Conservation (phyloP, 2,329 filamentous ascomycete genomes). For the Trichoderma atrobrunneum region DNA sequence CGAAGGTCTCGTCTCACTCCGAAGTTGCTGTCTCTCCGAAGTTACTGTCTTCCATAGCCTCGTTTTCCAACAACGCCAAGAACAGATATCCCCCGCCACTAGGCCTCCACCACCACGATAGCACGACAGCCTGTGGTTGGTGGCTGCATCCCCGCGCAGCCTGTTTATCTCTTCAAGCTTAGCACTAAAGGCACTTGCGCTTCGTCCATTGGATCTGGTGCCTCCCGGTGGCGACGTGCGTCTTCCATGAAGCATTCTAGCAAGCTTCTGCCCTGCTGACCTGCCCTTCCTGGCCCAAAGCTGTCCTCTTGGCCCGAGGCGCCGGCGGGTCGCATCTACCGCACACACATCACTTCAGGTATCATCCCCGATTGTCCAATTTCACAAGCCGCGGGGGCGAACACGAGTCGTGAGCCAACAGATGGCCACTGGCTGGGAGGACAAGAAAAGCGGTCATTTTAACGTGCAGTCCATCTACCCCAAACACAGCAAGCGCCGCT, state of each 20-base stretch:
- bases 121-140: slow-evolving; percentile 15
- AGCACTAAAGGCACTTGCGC: not conserved
- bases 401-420: slow-evolving; percentile 12
- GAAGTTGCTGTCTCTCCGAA: not conserved
- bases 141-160: slow-evolving; percentile 14
- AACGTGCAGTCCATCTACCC: not conserved
- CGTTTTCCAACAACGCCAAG: not conserved
- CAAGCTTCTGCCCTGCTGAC: slow-evolving; percentile 20
- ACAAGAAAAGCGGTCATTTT: not conserved
- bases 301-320: slow-evolving; percentile 17
- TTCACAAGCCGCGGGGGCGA: slow-evolving; percentile 2
- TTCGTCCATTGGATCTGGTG: slow-evolving; percentile 7
- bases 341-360: slow-evolving; percentile 10
- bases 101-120: slow-evolving; percentile 2
- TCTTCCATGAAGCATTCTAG: slow-evolving; percentile 20
- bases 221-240: slow-evolving; percentile 15
- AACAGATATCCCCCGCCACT: not conserved
- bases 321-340: slow-evolving; percentile 3
- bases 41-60: not conserved
- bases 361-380: slow-evolving; percentile 16
- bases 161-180: not conserved
- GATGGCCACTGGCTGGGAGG: not conserved
- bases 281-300: slow-evolving; percentile 11
- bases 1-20: not conserved
- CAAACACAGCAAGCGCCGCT: not conserved